Evolutionary conservation across 805 yeast species (phyloP).

Genomic region (Sugiyamaella chiloensis): DNA sequence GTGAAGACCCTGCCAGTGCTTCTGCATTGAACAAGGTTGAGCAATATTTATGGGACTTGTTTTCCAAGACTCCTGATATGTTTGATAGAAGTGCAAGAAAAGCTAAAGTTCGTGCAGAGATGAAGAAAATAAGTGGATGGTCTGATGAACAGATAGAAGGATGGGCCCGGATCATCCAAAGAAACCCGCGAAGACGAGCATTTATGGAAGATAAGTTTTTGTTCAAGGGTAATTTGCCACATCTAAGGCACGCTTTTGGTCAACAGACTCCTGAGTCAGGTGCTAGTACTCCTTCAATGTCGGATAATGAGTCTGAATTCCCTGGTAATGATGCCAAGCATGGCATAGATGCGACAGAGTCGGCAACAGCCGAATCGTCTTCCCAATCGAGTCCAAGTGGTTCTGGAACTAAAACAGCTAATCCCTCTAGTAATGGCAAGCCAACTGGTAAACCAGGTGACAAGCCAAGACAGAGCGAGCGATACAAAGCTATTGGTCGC

Average conservation of each 20-base stretch:
- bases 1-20: constrained; percentile 28
- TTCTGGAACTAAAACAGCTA: neutral
- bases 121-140: constrained; percentile 61
- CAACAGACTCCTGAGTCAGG: neutral
- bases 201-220: constrained; percentile 60
- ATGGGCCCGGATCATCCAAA: constrained; percentile 76
- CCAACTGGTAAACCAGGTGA: neutral
- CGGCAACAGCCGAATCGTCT: neutral
- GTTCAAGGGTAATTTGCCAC: constrained; percentile 41
- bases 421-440: neutral
- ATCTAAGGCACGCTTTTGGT: constrained; percentile 8
- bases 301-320: neutral
- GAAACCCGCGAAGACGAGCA: constrained; percentile 59
- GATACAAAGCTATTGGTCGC: constrained; percentile 4
- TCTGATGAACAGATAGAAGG: constrained; percentile 91
- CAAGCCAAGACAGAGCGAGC: constrained; percentile 2
- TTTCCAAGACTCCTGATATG: constrained; percentile 48
- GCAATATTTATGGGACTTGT: constrained; percentile 52
- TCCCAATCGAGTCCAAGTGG: neutral
- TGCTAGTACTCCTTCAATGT: neutral
- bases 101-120: constrained; percentile 46
- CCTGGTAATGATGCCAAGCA: neutral
- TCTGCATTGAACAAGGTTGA: constrained; percentile 47
- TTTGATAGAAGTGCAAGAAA: constrained; percentile 52
- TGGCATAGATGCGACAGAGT: neutral